A percentile compares a stretch with the other conserved stretches of the same genome.
phyloP scores from a whole-genome alignment of 805 yeast species.

The Debaryomyces castellii region DNA sequence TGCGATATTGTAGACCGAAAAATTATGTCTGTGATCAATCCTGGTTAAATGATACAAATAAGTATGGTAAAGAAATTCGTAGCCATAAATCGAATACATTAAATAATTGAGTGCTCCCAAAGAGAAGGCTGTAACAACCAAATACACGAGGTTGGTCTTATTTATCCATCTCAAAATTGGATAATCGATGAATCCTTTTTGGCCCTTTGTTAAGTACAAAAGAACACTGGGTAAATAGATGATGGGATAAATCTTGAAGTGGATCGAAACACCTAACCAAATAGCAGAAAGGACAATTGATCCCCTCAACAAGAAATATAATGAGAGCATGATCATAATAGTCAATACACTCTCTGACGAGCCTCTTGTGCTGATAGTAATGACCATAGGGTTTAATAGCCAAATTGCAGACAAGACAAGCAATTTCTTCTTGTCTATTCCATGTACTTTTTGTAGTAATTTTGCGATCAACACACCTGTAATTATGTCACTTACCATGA shows the following conservation, averaged over 20 bases:
- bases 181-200: slow-evolving; percentile 17
- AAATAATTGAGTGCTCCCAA: slow-evolving; percentile 46
- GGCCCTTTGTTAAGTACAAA: slow-evolving; percentile 35
- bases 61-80: slow-evolving; percentile 72
- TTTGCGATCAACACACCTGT: slow-evolving; percentile 63
- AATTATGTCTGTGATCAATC: slow-evolving; percentile 92
- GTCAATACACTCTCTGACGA: slow-evolving; percentile 88
- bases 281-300: slow-evolving; percentile 35
- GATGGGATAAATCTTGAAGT: slow-evolving; percentile 89
- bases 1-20: slow-evolving; percentile 79
- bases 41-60: slow-evolving; percentile 81
- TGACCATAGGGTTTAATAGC: slow-evolving; percentile 94
- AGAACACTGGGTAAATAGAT: slow-evolving; percentile 78
- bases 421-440: slow-evolving; percentile 27
- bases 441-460: slow-evolving; percentile 1
- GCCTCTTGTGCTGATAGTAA: slow-evolving; percentile 89
- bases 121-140: slow-evolving; percentile 38
- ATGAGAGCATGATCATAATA: slow-evolving; percentile 63
- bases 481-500: slow-evolving; percentile 72
- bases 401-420: slow-evolving; percentile 60
- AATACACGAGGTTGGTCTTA: slow-evolving; percentile 22
- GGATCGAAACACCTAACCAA: slow-evolving; percentile 75
- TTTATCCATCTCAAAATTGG: slow-evolving; percentile 44
- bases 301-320: slow-evolving; percentile 44
- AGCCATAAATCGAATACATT: slow-evolving; percentile 74